Percentiles rank a stretch among this genome's conserved stretches.
Conservation (phyloP, 2,329 filamentous ascomycete species). For the Cladosporium sp. region DNA sequence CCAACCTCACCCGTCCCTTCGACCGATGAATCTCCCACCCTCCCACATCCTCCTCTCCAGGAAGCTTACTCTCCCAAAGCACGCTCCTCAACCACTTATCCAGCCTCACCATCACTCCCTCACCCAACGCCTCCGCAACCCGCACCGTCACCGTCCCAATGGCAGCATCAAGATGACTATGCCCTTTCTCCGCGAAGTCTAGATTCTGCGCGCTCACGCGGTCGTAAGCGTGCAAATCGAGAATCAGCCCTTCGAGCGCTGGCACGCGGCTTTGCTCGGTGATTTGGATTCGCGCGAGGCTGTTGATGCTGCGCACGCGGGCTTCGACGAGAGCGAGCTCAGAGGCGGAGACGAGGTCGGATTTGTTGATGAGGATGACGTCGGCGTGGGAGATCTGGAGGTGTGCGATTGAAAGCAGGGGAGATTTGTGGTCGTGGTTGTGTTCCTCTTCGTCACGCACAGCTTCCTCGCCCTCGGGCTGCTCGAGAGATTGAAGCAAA, state of each 20-base stretch:
- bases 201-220: slow-evolving; percentile 65
- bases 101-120: slow-evolving; percentile 60
- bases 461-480: slow-evolving; percentile 45
- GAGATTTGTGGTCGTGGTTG: slow-evolving; percentile 57
- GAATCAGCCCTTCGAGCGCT: slow-evolving; percentile 76
- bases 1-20: slow-evolving; percentile 74
- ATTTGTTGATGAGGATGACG: slow-evolving; percentile 91
- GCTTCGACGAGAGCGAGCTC: slow-evolving; percentile 70
- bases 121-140: slow-evolving; percentile 58
- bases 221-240: slow-evolving; percentile 93
- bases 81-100: slow-evolving; percentile 81
- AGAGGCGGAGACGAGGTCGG: slow-evolving; percentile 72
- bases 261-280: slow-evolving; percentile 81
- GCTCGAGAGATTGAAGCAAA: slow-evolving; percentile 77
- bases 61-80: slow-evolving; percentile 67
- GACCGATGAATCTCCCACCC: slow-evolving; percentile 81
- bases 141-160: slow-evolving; percentile 80
- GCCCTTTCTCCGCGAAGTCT: slow-evolving; percentile 72
- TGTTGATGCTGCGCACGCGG: slow-evolving; percentile 83
- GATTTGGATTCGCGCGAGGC: slow-evolving; percentile 77
- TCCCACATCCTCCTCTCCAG: slow-evolving; percentile 20
- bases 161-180: slow-evolving; percentile 86
- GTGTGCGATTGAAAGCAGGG: slow-evolving; percentile 86
- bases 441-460: slow-evolving; percentile 23
- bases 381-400: slow-evolving; percentile 96